Evolutionary conservation across 352 stramenopile species (phyloP), one percentile per base, ranked within the genome.

Genomic region (Phytophthora syringae): DNA sequence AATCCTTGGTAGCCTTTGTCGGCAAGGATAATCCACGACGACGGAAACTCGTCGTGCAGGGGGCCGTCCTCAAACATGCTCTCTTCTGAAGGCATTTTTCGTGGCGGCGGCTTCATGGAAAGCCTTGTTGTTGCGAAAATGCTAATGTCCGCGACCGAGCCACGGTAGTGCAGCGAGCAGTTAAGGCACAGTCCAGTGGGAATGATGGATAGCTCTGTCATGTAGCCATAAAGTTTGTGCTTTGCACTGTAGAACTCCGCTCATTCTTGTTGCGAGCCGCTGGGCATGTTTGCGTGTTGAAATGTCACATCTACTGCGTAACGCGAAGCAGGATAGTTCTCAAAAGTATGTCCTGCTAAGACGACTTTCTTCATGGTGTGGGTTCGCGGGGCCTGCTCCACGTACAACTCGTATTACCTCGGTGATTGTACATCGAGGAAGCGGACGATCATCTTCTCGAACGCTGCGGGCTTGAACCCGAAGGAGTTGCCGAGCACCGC

Each of bases 391-490:
- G 42, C 28, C 5, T 47, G 7, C 6, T 52, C 28, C 3, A 53
- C 53, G 9, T 40, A 61, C 15, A 37, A 21, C 18, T 37, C 9
- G 13, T 48, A 61, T 5, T 48, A 10, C 5, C 45, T 37, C 12
- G 53, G 53, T 3, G 53, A 61, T 5, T 53, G 21, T 7, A 61
- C 0, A 1, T 42, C 44, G 16, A 63, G 44, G 34, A 63, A 63
- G 4, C 5, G 20, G 2, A 30, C 4, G 2, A 54, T 36, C 43
- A 53, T 54, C 16, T 54, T 55, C 24, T n/a, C n/a, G 27, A 54
- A 63, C 1, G 40, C 11, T 7, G 52, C 1, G 2, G 40, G 6
- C 13, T 60, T 45, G 6, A 52, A 12, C 2, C 20, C 40, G 32
- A 60, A 60, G 1, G 52, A 45, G 2, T n/a, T 44, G 3, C 40